Evolutionary conservation across 1,139 yeast genomes (phyloP).

Genomic region (Cylindricascospora bacillispora): DNA sequence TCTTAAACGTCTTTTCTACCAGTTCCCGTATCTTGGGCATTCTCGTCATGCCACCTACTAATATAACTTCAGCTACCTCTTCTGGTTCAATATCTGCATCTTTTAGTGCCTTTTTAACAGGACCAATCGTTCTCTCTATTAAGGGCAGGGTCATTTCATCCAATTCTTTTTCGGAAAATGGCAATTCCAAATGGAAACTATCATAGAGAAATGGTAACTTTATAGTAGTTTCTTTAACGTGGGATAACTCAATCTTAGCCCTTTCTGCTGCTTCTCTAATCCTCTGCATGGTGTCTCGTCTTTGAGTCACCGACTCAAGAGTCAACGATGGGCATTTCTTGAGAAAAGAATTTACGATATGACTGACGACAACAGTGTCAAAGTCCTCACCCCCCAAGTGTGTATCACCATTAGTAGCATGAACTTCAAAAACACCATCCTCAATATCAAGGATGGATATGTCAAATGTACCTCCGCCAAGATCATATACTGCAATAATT

Average conservation of each 20-base stretch:
- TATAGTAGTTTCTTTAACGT: slow-evolving; percentile 41
- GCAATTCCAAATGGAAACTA: slow-evolving; percentile 39
- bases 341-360: slow-evolving; percentile 37
- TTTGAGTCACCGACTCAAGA: slow-evolving; percentile 7
- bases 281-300: slow-evolving; percentile 38
- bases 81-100: slow-evolving; percentile 54
- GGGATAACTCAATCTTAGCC: slow-evolving; percentile 60
- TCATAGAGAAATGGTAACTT: slow-evolving; percentile 49
- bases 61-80: slow-evolving; percentile 57
- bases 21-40: slow-evolving; percentile 60
- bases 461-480: slow-evolving; percentile 81
- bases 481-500: slow-evolving; percentile 61
- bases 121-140: slow-evolving; percentile 49
- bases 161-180: slow-evolving; percentile 47
- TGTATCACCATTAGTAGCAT: slow-evolving; percentile 76
- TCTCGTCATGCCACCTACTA: slow-evolving; percentile 80
- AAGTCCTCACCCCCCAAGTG: slow-evolving; percentile 79
- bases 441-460: slow-evolving; percentile 69
- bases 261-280: slow-evolving; percentile 61
- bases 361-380: slow-evolving; percentile 46
- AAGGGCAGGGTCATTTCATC: slow-evolving; percentile 50
- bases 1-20: slow-evolving; percentile 45
- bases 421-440: slow-evolving; percentile 69
- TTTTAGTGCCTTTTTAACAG: slow-evolving; percentile 52
- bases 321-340: slow-evolving; percentile 20